Base-by-base conservation (phyloP, 2,329 filamentous ascomycete species). In the Neofusicoccum laricinum region DNA sequence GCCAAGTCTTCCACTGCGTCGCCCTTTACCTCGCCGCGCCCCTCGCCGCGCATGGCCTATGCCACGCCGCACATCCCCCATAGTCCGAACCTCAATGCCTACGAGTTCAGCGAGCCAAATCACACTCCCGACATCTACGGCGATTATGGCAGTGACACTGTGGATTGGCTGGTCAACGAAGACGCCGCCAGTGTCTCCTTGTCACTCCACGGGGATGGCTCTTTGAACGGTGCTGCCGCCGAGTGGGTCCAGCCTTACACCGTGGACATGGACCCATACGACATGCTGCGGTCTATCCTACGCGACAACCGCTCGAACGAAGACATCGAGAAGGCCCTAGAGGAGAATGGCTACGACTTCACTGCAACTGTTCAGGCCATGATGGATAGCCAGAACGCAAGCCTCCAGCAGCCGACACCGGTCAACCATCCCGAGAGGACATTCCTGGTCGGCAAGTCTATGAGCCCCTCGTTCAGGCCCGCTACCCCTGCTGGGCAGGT, bases 191-290 rank as follows among this genome's bases (percentile, higher is more conserved):
- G 89, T 71, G 93, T 90, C 70, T 89, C 92, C 25, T 97, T 93
- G 25, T 91, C 89, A 25, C 78, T 86, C 45, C 84, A 87, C 40
- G 87, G 85, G 10, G 83, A 90, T 15, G 92, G 88, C 68, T 88
- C 86, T 38, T 84, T 94, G 66, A 93, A 92, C 72, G 89, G 88
- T 48, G 90, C 90, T 14, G 92, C 92, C 4, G 90, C 93, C 25
- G 93, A 97, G 75, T 97, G 87, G 79, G 82, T 89, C 53, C 81
- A 82, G 65, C 81, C 84, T 14, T 84, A 86, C 74, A 90, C 90
- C 72, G 86, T 88, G 64, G 93, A 98, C 73, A 98, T 99, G 94
- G 96, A 92, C 65, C 94, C 95, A 0, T 97, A 97, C 78, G 95
- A 99, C 75, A 98, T 99, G 86, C 84, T 99, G 64, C 91, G 95